Conservation (phyloP, 2,329 filamentous ascomycete genomes). For the Neurospora sp. region DNA sequence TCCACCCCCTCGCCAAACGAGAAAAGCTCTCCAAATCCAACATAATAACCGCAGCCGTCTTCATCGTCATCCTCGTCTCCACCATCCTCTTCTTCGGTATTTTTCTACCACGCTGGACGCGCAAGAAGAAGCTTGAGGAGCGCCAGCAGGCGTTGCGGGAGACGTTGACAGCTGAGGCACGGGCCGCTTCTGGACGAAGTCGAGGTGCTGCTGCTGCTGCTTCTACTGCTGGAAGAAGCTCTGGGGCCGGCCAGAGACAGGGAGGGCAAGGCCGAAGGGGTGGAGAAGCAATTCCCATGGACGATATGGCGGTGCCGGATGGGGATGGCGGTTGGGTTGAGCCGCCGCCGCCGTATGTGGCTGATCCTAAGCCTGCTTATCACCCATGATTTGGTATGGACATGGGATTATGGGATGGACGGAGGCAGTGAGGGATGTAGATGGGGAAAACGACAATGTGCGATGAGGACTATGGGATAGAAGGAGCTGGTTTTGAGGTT, state of each 20-base stretch:
- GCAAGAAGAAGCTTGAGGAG: not conserved
- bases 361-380: not conserved
- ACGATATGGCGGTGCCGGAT: not conserved
- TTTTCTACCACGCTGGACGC: not conserved
- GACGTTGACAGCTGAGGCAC: not conserved
- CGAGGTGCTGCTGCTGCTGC: no score
- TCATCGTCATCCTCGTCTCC: not conserved
- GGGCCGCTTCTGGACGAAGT: not conserved
- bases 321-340: not conserved
- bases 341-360: not conserved
- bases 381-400: not conserved
- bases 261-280: not conserved
- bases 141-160: not conserved
- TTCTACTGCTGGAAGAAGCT: not conserved
- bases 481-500: not conserved
- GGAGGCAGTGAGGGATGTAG: not conserved
- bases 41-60: not conserved
- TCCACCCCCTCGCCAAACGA: not conserved
- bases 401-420: not conserved
- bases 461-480: not conserved
- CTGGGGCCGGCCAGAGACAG: not conserved
- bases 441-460: not conserved
- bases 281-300: not conserved
- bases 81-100: not conserved
- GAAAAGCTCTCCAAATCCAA: not conserved